A percentile compares a stretch with the other conserved stretches of the same genome.
phyloP scores from a whole-genome alignment of 2,329 filamentous ascomycete species.

The Fusarium humuli region DNA sequence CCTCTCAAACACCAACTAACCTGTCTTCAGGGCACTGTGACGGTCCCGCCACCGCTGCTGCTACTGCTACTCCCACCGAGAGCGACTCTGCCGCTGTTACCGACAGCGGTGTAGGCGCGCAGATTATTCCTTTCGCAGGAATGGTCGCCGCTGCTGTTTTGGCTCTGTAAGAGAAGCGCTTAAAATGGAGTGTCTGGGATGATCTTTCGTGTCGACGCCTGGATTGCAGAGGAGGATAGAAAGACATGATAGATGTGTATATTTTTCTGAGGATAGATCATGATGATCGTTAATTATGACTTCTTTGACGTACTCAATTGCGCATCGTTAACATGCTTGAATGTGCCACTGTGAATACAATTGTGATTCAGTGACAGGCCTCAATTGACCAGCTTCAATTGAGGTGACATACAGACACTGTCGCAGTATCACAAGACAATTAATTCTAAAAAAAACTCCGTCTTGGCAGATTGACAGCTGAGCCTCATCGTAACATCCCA shows the following conservation, averaged over 20 bases:
- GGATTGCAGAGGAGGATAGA: slow-evolving; percentile 37
- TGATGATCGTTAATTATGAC: slow-evolving; percentile 10
- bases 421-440: too few species aligned
- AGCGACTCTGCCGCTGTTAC: slow-evolving; percentile 23
- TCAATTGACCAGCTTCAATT: not conserved
- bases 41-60: slow-evolving; percentile 22
- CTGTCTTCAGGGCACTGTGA: slow-evolving; percentile 41
- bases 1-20: too few species aligned
- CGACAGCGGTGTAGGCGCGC: slow-evolving; percentile 26
- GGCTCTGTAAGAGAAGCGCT: slow-evolving; percentile 25
- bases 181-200: slow-evolving; percentile 5
- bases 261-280: not conserved
- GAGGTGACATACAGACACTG: not conserved
- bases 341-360: accelerated
- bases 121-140: slow-evolving; percentile 40
- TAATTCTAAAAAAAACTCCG: not conserved
- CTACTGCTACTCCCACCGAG: slow-evolving; percentile 22
- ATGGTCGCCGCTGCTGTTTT: slow-evolving; percentile 41
- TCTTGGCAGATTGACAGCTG: not conserved
- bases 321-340: too few species aligned
- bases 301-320: not conserved
- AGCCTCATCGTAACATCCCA: not conserved
- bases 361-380: not conserved
- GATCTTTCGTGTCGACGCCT: slow-evolving; percentile 21
- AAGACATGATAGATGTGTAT: slow-evolving; percentile 20